Conservation (phyloP, 768 basidiomycete species). For the Pisolithus albus region DNA sequence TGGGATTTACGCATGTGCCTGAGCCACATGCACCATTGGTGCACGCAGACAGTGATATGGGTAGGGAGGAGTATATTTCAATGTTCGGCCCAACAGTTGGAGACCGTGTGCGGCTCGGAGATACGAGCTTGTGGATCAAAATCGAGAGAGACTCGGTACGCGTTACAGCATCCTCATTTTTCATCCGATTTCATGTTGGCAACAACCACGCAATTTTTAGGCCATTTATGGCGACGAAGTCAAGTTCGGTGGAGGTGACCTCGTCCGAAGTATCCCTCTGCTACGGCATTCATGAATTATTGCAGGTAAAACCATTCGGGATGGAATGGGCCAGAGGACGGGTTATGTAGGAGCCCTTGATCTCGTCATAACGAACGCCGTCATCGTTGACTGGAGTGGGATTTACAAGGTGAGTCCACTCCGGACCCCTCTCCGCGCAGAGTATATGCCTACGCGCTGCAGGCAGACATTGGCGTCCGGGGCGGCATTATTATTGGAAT, state of each 20-base stretch:
- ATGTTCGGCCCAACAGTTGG: constrained; percentile 97
- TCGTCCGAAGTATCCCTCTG: background rate
- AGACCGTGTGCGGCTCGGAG: constrained; percentile 82
- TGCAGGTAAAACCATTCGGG: constrained; percentile 84
- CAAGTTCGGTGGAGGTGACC: constrained; percentile 90
- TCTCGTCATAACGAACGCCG: constrained; percentile 89
- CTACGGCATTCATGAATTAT: background rate
- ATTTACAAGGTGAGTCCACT: constrained; percentile 72
- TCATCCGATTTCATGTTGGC: background rate
- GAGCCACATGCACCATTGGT: constrained; percentile 58
- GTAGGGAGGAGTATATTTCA: constrained; percentile 71
- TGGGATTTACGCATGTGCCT: constrained; percentile 63
- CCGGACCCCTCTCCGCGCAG: background rate
- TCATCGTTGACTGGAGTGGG: constrained; percentile 91
- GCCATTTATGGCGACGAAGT: constrained; percentile 93
- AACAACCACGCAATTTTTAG: constrained; percentile 26
- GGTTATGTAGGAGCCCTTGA: constrained; percentile 71
- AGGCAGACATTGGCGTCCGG: constrained; percentile 96
- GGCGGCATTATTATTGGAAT: constrained; percentile 75
- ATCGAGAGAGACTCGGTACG: constrained; percentile 78
- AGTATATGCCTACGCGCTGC: constrained; percentile 3
- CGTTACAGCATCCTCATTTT: background rate
- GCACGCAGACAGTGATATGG: constrained; percentile 45
- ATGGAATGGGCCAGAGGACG: constrained; percentile 94
- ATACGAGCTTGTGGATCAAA: constrained; percentile 86